Conservation (phyloP, 2,329 filamentous ascomycete species). For the Penicillium sp. region DNA sequence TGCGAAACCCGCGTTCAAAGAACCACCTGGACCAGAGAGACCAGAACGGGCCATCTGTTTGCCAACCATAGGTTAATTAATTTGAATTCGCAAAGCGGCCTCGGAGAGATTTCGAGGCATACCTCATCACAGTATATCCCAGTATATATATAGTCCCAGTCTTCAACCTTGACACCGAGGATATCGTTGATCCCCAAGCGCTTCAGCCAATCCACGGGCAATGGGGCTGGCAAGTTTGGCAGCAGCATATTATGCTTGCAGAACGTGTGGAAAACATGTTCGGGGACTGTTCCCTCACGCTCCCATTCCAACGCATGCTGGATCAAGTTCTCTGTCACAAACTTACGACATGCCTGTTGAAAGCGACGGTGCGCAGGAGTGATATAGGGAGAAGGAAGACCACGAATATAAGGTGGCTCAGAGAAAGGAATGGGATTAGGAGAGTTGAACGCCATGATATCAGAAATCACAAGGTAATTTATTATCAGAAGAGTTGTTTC, state of each 20-base stretch:
- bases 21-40: constrained; percentile 61
- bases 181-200: constrained; percentile 65
- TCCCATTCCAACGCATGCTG: constrained; percentile 69
- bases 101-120: neutral
- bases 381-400: constrained; percentile 71
- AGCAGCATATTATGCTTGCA: constrained; percentile 66
- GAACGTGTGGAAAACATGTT: constrained; percentile 64
- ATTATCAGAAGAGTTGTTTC: neutral
- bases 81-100: neutral
- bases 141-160: constrained; percentile 70
- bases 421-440: constrained; percentile 61
- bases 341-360: constrained; percentile 67
- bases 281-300: constrained; percentile 60
- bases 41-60: constrained; percentile 62
- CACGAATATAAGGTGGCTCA: constrained; percentile 69
- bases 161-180: constrained; percentile 66
- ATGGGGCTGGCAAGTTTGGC: constrained; percentile 66
- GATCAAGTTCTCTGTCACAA: constrained; percentile 63
- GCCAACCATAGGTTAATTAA: neutral
- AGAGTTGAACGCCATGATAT: constrained; percentile 31
- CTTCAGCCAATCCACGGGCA: constrained; percentile 68
- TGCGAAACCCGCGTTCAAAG: constrained; percentile 69
- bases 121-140: constrained; percentile 69
- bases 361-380: constrained; percentile 63
- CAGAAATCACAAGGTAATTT: neutral